Conservation (phyloP, 2,329 filamentous ascomycete species). For the Neofusicoccum cordaticola region DNA sequence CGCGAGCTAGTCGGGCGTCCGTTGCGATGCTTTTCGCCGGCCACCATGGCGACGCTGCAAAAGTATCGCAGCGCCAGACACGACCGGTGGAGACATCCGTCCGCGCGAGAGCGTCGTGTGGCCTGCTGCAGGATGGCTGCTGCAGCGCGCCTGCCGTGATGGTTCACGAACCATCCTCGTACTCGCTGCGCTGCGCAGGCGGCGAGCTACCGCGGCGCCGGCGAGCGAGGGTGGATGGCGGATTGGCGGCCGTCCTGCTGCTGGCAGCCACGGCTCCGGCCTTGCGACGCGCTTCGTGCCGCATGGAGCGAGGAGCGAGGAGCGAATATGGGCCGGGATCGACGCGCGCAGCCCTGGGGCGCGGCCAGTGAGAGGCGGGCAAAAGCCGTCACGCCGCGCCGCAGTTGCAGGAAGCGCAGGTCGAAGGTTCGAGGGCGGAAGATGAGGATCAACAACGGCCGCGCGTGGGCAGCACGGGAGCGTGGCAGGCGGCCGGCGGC, state of each 20-base stretch:
- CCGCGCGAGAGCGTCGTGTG: no score
- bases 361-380: slow-evolving; percentile 1
- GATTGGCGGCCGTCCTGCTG: neutral
- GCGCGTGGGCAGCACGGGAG: neutral
- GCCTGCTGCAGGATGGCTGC: neutral
- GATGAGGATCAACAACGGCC: slow-evolving; percentile 3
- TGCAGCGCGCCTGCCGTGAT: neutral
- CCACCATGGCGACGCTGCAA: neutral
- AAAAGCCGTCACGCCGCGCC: neutral
- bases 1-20: neutral
- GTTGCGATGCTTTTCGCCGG: slow-evolving; percentile 2
- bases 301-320: slow-evolving; percentile 1
- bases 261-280: slow-evolving; percentile 14
- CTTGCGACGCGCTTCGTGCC: slow-evolving; percentile 17
- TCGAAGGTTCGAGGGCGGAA: slow-evolving; percentile 10
- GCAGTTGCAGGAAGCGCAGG: neutral
- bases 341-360: neutral
- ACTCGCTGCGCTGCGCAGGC: neutral
- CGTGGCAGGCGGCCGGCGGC: neutral
- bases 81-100: no score
- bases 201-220: neutral
- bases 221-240: neutral
- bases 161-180: no score
- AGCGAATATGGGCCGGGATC: slow-evolving; percentile 11
- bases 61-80: no score